Evolutionary conservation across 2,329 filamentous ascomycete genomes (phyloP), one percentile per base, ranked within the genome.

Genomic region (Colletotrichum filicis): DNA sequence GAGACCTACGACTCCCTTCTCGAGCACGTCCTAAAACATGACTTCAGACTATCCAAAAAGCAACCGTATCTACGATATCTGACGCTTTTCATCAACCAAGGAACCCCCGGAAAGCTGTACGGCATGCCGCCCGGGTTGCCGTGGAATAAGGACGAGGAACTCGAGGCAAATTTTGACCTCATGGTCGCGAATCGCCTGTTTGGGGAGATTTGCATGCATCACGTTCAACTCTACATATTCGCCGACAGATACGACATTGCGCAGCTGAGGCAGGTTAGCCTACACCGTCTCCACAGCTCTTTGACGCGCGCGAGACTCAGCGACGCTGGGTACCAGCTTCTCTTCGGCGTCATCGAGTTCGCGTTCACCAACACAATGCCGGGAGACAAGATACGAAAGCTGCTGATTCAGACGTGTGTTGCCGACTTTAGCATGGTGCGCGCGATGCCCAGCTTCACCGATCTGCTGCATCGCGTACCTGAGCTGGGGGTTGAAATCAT

Each of bases 161-260:
- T 49, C 11, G 56, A 71, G 3, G 24, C 46, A 0, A n/a, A 42
- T 1, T 49, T 35, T 4, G 63, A 67, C 14, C 14, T 61, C n/a
- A 32, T 16, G 14, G 12, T 35, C 6, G 55, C n/a, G 14, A 56
- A 61, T 8, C 49, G 26, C 0, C 30, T 46, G 5, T 63, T 62
- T 7, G 35, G 22, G 11, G 19, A 57, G 2, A 14, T 52, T 0
- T 52, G 35, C 57, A 8, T 9, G 7, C 68, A 71, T 2, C 68
- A 68, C 11, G n/a, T 71, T 6, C 61, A 53, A 16, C 6, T 63
- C 2, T 71, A 68, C 52, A n/a, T 42, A 4, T 68, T 71, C 14
- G 64, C 64, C 5, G 68, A 71, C 6, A 32, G n/a, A 11, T 68
- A 42, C 35, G 64, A 68, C 12, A 22, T 63, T 22, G 5, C 35